Evolutionary conservation across 495 filamentous ascomycete genomes (phyloP), one percentile per base, ranked within the genome.

Genomic region (Aspergillus heteromorphus): DNA sequence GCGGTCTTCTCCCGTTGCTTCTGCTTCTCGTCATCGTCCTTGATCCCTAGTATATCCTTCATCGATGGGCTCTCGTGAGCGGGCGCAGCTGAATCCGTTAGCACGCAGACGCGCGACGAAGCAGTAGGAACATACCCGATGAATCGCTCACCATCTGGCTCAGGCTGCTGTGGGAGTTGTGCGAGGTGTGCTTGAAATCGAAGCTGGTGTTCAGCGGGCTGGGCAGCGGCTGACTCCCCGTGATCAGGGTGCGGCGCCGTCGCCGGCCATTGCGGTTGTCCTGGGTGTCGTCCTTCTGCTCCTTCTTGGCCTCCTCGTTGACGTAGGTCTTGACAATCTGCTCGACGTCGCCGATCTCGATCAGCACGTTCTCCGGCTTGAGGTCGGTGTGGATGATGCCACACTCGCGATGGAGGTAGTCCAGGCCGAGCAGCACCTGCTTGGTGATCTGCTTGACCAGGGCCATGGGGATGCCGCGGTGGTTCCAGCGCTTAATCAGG

Each of bases 401-500:
- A 75, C 93, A 98, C 72, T 98, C 93, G 45, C 93, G 85, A 61
- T 98, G 93, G 18, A 98, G 79, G 68, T 98, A 97, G 64, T 98
- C 93, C 43, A 98, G 77, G 4, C 93, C 93, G 42, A 98, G 79
- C 50, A 98, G 79, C 13, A 98, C 93, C 70, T 98, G 93, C 70
- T 98, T 98, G 2, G 95, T 92, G 71, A 98, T 98, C 70, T 98
- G 93, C 74, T 95, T 96, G 58, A 98, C 93, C 27, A 98, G 79
- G 17, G 87, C 80, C 86, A 95, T 95, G 25, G 93, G 93, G 48
- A 98, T 97, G 23, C 93, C 93, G 27, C 93, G 81, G 67, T 98
- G 93, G 61, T 97, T 97, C 89, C 93, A 98, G 53, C 87, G 84
- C 80, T 97, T 98, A 76, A 98, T 98, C 68, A 98, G 71, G 11